Conservation (phyloP, 768 basidiomycete genomes). For the Suillus cothurnatus region DNA sequence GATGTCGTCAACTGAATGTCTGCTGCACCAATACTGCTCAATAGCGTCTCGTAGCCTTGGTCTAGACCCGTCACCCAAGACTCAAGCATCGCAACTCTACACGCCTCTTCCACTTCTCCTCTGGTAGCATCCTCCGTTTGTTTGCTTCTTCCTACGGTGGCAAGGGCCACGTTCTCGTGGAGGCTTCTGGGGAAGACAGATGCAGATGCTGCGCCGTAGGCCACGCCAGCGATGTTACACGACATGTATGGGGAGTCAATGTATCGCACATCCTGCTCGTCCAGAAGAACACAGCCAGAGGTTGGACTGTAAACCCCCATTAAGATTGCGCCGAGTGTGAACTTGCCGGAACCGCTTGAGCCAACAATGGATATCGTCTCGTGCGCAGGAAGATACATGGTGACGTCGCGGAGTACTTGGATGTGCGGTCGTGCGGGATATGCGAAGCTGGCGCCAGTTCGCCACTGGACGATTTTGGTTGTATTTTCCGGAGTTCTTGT, state of each 20-base stretch:
- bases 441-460: constrained; percentile 72
- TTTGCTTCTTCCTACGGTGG: constrained; percentile 51
- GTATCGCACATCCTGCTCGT: constrained; percentile 78
- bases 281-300: constrained; percentile 70
- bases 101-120: constrained; percentile 78
- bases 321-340: constrained; percentile 63
- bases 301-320: constrained; percentile 74
- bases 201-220: constrained; percentile 66
- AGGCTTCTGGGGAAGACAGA: constrained; percentile 74
- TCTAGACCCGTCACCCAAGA: constrained; percentile 87
- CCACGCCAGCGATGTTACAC: constrained; percentile 71
- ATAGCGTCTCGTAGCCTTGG: constrained; percentile 81
- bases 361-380: constrained; percentile 85
- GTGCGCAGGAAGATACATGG: constrained; percentile 67
- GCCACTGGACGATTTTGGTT: constrained; percentile 64
- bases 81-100: constrained; percentile 82
- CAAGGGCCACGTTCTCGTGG: constrained; percentile 87
- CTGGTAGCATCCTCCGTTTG: constrained; percentile 54
- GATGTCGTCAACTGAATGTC: constrained; percentile 63
- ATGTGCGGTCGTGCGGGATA: constrained; percentile 73
- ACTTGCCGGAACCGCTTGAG: constrained; percentile 78
- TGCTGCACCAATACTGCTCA: constrained; percentile 52
- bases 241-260: constrained; percentile 74
- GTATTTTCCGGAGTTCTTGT: constrained; percentile 59
- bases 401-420: constrained; percentile 58